These are phyloP conservation scores for Boletus sp. DNA, from an alignment of 1,284 basidiomycete species.

Conservation along the genomic window DNA sequence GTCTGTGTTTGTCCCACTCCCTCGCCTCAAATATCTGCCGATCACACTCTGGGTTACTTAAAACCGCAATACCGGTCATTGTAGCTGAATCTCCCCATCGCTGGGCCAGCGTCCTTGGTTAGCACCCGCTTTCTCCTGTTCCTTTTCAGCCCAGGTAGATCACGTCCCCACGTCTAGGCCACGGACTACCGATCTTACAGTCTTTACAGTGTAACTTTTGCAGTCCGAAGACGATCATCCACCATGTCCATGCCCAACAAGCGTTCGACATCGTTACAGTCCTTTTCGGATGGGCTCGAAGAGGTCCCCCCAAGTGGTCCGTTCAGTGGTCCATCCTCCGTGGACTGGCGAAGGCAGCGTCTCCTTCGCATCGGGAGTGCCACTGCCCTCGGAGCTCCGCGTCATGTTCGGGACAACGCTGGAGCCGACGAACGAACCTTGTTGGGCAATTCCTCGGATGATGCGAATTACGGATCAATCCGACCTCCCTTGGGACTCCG, in stretches of 20 bases:
- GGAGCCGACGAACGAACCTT: constrained; percentile 19
- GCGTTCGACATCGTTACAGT: constrained; percentile 23
- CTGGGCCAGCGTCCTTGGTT: not conserved
- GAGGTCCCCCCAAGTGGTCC: constrained; percentile 23
- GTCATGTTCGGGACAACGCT: constrained; percentile 2
- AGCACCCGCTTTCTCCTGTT: not conserved
- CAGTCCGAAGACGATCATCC: too few species aligned
- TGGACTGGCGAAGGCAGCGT: constrained; percentile 31
- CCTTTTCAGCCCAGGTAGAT: not conserved
- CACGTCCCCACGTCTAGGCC: not conserved
- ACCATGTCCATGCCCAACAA: constrained; percentile 21
- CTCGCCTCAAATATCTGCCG: not conserved
- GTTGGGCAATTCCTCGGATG: constrained; percentile 10
- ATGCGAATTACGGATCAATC: constrained; percentile 22
- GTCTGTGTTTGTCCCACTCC: constrained; percentile 21
- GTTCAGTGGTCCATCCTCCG: constrained; percentile 29
- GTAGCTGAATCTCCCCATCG: not conserved
- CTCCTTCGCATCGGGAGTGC: constrained; percentile 29
- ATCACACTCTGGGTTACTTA: not conserved
- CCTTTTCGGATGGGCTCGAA: constrained; percentile 12
- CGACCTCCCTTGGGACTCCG: constrained; percentile 9
- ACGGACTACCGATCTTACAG: too few species aligned
- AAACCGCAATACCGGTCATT: not conserved
- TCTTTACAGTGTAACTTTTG: too few species aligned
- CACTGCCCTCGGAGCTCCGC: not conserved